phyloP scores from a whole-genome alignment of 371 early-diverging fungal genomes.

The Mortierella sp. region DNA sequence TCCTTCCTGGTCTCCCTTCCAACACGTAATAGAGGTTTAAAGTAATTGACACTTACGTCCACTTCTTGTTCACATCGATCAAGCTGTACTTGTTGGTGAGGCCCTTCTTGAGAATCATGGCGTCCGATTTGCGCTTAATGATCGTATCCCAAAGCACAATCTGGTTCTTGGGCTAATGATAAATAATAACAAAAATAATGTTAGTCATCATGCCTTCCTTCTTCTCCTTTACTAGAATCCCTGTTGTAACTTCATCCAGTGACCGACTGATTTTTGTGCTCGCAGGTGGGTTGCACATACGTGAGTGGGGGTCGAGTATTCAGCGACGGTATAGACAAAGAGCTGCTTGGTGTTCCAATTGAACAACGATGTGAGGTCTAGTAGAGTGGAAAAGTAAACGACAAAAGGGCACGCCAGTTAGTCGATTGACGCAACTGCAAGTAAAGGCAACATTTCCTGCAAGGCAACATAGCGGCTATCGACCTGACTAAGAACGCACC shows the following conservation, averaged over 20 bases:
- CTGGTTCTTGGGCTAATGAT: constrained; percentile 73
- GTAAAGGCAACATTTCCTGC: too few relatives aligned
- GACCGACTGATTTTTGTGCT: neutral
- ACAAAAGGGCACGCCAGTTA: neutral
- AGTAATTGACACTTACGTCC: constrained; percentile 66
- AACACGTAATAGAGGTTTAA: constrained; percentile 3
- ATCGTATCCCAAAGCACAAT: constrained; percentile 95
- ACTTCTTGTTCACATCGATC: constrained; percentile 75
- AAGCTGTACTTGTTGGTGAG: constrained; percentile 83
- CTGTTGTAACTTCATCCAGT: neutral
- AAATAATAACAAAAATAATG: neutral
- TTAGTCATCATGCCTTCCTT: constrained; percentile 14
- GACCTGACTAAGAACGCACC: constrained; percentile 60
- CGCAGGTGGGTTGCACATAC: constrained; percentile 41
- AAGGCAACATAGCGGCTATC: too few relatives aligned
- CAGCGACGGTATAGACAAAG: constrained; percentile 89
- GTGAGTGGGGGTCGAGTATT: constrained; percentile 80
- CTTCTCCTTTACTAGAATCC: neutral
- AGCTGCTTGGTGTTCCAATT: constrained; percentile 98
- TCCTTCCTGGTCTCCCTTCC: neutral
- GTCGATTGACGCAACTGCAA: neutral
- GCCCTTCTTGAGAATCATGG: constrained; percentile 69
- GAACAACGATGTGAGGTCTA: constrained; percentile 89
- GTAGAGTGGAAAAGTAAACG: too few relatives aligned
- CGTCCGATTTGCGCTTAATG: constrained; percentile 79